Conservation (phyloP, 73 alveolate genomes). For the Paramecium biaurelia region DNA sequence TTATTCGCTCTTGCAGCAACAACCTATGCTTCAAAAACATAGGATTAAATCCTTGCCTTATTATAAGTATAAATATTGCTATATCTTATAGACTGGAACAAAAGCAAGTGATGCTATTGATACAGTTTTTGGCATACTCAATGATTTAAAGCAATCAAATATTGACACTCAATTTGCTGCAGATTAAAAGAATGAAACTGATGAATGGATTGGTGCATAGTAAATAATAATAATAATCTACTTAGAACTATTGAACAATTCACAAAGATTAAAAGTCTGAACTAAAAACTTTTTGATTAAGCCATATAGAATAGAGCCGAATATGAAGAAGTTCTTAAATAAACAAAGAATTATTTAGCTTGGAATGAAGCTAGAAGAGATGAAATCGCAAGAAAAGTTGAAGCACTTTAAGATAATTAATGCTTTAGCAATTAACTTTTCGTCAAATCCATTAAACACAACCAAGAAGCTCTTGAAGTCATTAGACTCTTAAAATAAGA, state of each 20-base stretch:
- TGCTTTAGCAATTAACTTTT: constrained; percentile 16
- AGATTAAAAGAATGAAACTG: constrained; percentile 36
- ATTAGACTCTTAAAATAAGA: constrained; percentile 31
- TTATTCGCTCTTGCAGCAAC: constrained; percentile 21
- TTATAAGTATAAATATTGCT: not conserved
- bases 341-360: constrained; percentile 41
- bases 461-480: constrained; percentile 7
- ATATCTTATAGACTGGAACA: constrained; percentile 1
- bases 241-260: constrained; percentile 23
- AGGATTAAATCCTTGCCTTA: constrained; percentile 16
- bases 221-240: not conserved
- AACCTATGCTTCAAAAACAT: not conserved
- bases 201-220: constrained; percentile 13
- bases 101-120: constrained; percentile 49
- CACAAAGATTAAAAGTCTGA: constrained; percentile 1
- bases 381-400: constrained; percentile 31
- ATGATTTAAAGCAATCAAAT: constrained; percentile 35
- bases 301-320: not conserved
- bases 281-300: not conserved
- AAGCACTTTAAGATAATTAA: constrained; percentile 1
- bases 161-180: constrained; percentile 29
- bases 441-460: constrained; percentile 14
- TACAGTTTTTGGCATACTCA: constrained; percentile 10
- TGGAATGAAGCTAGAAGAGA: constrained; percentile 43
- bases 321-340: not conserved